Evolutionary conservation across 2,329 filamentous ascomycete genomes (phyloP).

Genomic region (Stemphylium beticola): DNA sequence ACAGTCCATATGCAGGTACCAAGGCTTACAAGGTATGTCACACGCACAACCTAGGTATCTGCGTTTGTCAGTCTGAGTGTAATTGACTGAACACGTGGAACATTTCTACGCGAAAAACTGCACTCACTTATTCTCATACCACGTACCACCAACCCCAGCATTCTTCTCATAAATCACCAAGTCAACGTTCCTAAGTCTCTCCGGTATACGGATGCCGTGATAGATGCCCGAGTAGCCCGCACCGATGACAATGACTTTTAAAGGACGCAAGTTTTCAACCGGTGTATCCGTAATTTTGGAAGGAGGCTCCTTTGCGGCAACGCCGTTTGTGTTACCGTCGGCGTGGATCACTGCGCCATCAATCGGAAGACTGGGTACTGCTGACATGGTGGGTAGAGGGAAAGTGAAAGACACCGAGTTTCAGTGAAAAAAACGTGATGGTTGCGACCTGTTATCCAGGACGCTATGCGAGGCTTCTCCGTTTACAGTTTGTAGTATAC

Average conservation of each 20-base stretch:
- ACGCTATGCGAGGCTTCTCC: constrained; percentile 9
- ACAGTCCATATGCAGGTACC: not conserved
- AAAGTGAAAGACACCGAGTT: not conserved
- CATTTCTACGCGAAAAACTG: not conserved
- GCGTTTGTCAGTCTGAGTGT: not conserved
- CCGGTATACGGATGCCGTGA: constrained; percentile 53
- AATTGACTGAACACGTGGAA: too few species aligned
- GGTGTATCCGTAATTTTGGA: constrained; percentile 47
- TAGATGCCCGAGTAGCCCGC: constrained; percentile 55
- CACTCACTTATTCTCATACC: constrained; percentile 47
- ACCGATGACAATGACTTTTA: constrained; percentile 55
- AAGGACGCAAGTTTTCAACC: constrained; percentile 51
- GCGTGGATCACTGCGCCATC: constrained; percentile 19
- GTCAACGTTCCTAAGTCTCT: constrained; percentile 49
- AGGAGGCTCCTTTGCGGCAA: constrained; percentile 4
- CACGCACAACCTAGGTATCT: constrained; percentile 54
- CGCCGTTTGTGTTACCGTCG: constrained; percentile 16
- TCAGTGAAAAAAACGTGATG: not conserved
- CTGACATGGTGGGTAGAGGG: constrained; percentile 32
- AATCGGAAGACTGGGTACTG: constrained; percentile 36
- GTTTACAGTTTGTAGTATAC: constrained; percentile 18
- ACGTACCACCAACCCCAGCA: constrained; percentile 48
- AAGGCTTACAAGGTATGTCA: constrained; percentile 43
- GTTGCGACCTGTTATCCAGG: constrained; percentile 8
- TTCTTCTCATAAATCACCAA: constrained; percentile 55